Conservation (phyloP, 768 basidiomycete species). For the Mycena vulgaris region DNA sequence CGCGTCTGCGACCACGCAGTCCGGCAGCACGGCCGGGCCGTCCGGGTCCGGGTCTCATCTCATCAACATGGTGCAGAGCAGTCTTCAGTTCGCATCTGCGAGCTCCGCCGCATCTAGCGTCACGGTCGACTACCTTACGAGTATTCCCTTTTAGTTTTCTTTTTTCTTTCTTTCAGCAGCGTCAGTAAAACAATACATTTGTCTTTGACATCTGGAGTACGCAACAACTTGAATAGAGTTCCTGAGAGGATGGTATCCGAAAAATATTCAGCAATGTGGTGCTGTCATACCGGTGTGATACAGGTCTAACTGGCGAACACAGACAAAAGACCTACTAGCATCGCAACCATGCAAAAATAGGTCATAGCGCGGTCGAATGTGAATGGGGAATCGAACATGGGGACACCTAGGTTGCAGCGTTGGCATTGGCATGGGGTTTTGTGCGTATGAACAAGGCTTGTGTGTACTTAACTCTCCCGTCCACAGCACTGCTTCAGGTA, state of each 20-base stretch:
- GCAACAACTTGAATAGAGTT: constrained; percentile 9
- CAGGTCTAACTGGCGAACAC: constrained; percentile 6
- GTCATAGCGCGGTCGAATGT: neutral
- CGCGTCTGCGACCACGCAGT: constrained; percentile 15
- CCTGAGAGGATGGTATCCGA: constrained; percentile 7
- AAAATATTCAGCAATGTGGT: neutral
- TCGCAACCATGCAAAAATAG: constrained; percentile 3
- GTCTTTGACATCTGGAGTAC: constrained; percentile 9
- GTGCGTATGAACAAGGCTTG: neutral
- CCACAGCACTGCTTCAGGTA: neutral
- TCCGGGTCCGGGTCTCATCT: constrained; percentile 3
- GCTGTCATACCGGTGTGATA: neutral
- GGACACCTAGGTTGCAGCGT: neutral
- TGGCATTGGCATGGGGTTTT: constrained; percentile 2
- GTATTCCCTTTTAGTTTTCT: constrained; percentile 16
- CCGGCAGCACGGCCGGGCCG: constrained; percentile 17
- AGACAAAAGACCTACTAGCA: constrained; percentile 3
- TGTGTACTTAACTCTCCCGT: neutral
- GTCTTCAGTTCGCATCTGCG: neutral
- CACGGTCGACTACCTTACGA: constrained; percentile 9
- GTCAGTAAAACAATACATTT: constrained; percentile 12
- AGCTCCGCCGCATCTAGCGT: constrained; percentile 7
- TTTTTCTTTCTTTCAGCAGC: neutral
- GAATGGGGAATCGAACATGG: constrained; percentile 1
- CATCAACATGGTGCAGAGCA: constrained; percentile 21